A percentile compares a stretch with the other conserved stretches of the same genome.
These are phyloP conservation scores for Calonectria multiphialidica DNA, from an alignment of 2,329 filamentous ascomycete species.

Conservation along the genomic window DNA sequence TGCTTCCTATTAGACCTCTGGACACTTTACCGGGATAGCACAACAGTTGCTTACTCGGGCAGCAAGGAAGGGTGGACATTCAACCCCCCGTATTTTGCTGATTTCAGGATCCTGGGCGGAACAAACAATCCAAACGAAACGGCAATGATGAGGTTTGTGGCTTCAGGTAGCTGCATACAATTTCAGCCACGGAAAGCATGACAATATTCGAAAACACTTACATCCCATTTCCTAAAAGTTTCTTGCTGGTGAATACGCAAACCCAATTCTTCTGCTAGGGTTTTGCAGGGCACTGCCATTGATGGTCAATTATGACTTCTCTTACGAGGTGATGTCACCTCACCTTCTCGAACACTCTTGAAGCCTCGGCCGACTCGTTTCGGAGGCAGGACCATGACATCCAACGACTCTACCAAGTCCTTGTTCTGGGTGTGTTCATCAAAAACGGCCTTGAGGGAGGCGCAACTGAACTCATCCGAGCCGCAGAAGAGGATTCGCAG, in stretches of 20 bases:
- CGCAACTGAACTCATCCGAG: slow-evolving; percentile 90
- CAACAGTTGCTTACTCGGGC: slow-evolving; percentile 71
- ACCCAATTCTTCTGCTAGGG: slow-evolving; percentile 70
- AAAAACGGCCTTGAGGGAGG: slow-evolving; percentile 78
- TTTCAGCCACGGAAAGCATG: slow-evolving; percentile 13
- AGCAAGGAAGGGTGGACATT: slow-evolving; percentile 95
- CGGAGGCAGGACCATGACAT: slow-evolving; percentile 85
- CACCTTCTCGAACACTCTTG: slow-evolving; percentile 76
- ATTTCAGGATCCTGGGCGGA: slow-evolving; percentile 78
- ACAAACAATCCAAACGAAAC: slow-evolving; percentile 96
- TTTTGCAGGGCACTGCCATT: slow-evolving; percentile 77
- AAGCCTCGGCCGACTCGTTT: slow-evolving; percentile 83
- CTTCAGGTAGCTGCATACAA: slow-evolving; percentile 62
- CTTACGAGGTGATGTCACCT: slow-evolving; percentile 26
- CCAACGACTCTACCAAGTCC: slow-evolving; percentile 77
- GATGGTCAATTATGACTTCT: neutral
- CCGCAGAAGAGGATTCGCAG: slow-evolving; percentile 94
- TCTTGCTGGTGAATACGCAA: slow-evolving; percentile 81
- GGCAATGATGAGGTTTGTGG: slow-evolving; percentile 84
- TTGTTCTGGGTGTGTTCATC: slow-evolving; percentile 66
- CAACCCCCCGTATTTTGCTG: slow-evolving; percentile 84
- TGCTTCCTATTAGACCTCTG: slow-evolving; percentile 48
- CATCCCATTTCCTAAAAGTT: slow-evolving; percentile 86
- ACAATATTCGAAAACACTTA: slow-evolving; percentile 52
- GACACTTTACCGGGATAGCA: neutral